phyloP scores from a whole-genome alignment of 768 basidiomycete genomes.

The Collybiopsis luxurians region DNA sequence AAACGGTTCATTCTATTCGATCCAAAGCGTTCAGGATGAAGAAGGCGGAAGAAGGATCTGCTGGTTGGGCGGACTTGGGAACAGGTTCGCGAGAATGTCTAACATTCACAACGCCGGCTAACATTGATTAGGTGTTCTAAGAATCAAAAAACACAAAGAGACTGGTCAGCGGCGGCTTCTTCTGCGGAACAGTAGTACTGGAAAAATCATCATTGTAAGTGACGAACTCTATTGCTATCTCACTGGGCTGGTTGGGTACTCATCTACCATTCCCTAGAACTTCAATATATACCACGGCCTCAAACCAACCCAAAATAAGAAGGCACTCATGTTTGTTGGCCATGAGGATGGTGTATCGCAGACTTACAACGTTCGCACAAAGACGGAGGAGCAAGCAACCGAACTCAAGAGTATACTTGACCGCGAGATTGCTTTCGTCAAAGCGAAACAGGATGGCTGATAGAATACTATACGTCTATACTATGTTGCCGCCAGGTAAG shows the following conservation, averaged over 20 bases:
- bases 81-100: constrained; percentile 43
- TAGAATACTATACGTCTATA: background rate
- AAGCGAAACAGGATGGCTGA: constrained; percentile 31
- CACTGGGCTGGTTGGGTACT: no score
- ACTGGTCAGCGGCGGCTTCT: constrained; percentile 57
- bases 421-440: constrained; percentile 54
- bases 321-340: constrained; percentile 63
- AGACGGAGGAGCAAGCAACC: constrained; percentile 54
- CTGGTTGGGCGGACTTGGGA: constrained; percentile 65
- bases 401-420: constrained; percentile 60
- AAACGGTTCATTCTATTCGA: constrained; percentile 55
- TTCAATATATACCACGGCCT: constrained; percentile 65
- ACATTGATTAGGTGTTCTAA: constrained; percentile 50
- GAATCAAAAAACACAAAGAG: constrained; percentile 73
- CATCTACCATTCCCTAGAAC: constrained; percentile 49
- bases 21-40: constrained; percentile 62
- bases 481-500: background rate
- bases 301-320: constrained; percentile 50
- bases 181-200: constrained; percentile 70
- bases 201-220: constrained; percentile 73
- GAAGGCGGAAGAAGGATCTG: constrained; percentile 42
- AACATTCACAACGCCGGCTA: background rate
- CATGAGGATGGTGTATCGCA: constrained; percentile 59
- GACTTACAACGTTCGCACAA: constrained; percentile 61
- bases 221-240: background rate